These are phyloP conservation scores for Arxiozyma slooffiae DNA, from an alignment of 1,139 yeast species.

Conservation along the genomic window DNA sequence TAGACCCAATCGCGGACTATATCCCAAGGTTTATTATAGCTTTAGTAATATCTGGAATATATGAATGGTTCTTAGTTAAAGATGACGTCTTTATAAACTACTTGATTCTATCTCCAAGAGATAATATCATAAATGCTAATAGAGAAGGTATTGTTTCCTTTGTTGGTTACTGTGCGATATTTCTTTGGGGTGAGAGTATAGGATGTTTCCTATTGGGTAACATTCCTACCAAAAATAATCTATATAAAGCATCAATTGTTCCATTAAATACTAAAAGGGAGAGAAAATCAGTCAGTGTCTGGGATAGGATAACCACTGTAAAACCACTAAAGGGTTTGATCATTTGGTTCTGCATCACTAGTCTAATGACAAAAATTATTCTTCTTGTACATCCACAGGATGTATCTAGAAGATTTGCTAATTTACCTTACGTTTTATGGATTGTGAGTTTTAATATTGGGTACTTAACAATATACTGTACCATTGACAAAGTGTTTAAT, in stretches of 20 bases:
- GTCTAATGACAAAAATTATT: slow-evolving; percentile 33
- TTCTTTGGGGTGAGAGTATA: slow-evolving; percentile 73
- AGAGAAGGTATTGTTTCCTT: slow-evolving; percentile 85
- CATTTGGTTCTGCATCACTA: slow-evolving; percentile 36
- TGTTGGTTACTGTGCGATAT: slow-evolving; percentile 74
- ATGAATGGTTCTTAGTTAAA: slow-evolving; percentile 47
- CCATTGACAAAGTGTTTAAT: slow-evolving; percentile 31
- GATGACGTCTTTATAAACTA: slow-evolving; percentile 47
- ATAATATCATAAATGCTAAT: slow-evolving; percentile 51
- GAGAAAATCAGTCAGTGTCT: slow-evolving; percentile 5
- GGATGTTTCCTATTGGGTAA: slow-evolving; percentile 40
- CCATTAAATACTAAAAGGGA: slow-evolving; percentile 4
- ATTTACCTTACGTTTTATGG: slow-evolving; percentile 78
- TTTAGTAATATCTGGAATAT: slow-evolving; percentile 40
- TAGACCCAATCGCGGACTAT: slow-evolving; percentile 47
- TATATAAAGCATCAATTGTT: slow-evolving; percentile 26
- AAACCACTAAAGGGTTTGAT: slow-evolving; percentile 45
- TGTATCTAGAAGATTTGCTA: slow-evolving; percentile 81
- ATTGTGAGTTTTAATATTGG: slow-evolving; percentile 73
- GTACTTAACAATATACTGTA: slow-evolving; percentile 44
- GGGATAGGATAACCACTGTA: slow-evolving; percentile 36
- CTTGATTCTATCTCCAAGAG: slow-evolving; percentile 45
- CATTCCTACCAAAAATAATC: slow-evolving; percentile 26
- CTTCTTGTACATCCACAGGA: slow-evolving; percentile 40
- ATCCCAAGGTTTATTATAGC: slow-evolving; percentile 58